Base-by-base conservation (phyloP, 352 stramenopile genomes). In the Phytopythium delawarense region DNA sequence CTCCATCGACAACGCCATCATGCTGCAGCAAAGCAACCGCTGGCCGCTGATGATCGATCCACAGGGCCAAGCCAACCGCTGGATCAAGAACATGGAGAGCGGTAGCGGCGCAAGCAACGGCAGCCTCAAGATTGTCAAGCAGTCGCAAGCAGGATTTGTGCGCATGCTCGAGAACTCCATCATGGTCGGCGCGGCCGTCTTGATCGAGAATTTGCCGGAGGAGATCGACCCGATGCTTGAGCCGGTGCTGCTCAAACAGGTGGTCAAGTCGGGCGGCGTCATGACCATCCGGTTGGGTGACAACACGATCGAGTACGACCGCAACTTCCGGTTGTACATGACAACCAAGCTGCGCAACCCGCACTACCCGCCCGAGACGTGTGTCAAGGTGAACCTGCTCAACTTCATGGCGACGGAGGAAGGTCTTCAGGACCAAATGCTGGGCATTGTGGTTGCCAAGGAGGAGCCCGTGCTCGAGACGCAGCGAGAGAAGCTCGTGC, bases 1-100 rank as follows among this genome's bases (percentile, higher is more conserved):
- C 61, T 97, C 83, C 52, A 97, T 98, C 46, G 94, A 98, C 60
- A 98, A 98, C 61, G 94, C 81, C 13, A 97, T 98, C 67, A 97
- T 98, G 83, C 64, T 98, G 16, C 82, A 91, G 37, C 72, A 83
- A 15, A 94, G 76, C 57, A 97, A 97, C 63, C 85, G 92, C 3
- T 98, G 94, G 93, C 96, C 96, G 11, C 75, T 98, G n/a, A 97
- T 98, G 93, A 98, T 98, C 52, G 96, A 98, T 42, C 96, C 95
- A 0, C 93, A 98, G 66, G 94, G 91, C 1, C 95, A 98, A 63
- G 94, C 94, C 0, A 98, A 98, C 65, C 84, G 89, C 28, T 98
- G 95, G 95, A 82, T 98, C 1, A 97, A 97, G 64, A 98, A 97
- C 63, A 96, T 98, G 89, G 92, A 98, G 65, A 79, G 87, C 49